Evolutionary conservation across 805 yeast genomes (phyloP).

Genomic region (Sugiyamaella smithiae): DNA sequence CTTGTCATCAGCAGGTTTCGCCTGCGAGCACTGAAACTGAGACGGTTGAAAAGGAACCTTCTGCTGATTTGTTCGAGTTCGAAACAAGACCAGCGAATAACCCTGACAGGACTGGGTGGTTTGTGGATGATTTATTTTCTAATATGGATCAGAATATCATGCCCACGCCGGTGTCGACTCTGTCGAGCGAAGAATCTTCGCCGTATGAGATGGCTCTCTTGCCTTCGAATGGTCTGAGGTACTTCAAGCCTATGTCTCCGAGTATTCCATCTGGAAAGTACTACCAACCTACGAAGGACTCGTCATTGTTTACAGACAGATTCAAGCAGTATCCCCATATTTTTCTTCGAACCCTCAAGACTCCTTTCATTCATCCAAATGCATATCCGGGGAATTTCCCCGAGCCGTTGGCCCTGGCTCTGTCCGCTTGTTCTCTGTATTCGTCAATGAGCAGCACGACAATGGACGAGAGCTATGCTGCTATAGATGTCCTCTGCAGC

Average conservation of each 20-base stretch:
- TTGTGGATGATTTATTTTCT: not conserved
- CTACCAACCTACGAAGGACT: not conserved
- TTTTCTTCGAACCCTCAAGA: conserved; percentile 3
- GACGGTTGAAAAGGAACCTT: no score
- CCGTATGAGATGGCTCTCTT: not conserved
- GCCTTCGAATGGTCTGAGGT: not conserved
- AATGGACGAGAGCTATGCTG: not conserved
- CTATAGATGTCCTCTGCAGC: conserved; percentile 3
- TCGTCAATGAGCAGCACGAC: not conserved
- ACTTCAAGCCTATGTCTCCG: not conserved
- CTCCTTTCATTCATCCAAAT: conserved; percentile 14
- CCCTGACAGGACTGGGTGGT: no score
- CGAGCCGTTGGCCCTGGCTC: conserved; percentile 8
- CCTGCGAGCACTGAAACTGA: no score
- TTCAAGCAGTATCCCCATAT: conserved; percentile 11
- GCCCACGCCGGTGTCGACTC: not conserved
- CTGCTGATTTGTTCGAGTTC: not conserved
- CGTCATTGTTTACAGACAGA: conserved; percentile 3
- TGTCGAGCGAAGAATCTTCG: not conserved
- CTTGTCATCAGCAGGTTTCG: not conserved
- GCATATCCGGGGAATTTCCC: conserved; percentile 15
- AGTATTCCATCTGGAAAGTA: not conserved
- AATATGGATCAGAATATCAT: not conserved
- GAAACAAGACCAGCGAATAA: no score
- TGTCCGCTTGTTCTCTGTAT: conserved; percentile 13